These are phyloP conservation scores for Sugiyamaella paludigena DNA, from an alignment of 1,139 yeast genomes.

Conservation along the genomic window DNA sequence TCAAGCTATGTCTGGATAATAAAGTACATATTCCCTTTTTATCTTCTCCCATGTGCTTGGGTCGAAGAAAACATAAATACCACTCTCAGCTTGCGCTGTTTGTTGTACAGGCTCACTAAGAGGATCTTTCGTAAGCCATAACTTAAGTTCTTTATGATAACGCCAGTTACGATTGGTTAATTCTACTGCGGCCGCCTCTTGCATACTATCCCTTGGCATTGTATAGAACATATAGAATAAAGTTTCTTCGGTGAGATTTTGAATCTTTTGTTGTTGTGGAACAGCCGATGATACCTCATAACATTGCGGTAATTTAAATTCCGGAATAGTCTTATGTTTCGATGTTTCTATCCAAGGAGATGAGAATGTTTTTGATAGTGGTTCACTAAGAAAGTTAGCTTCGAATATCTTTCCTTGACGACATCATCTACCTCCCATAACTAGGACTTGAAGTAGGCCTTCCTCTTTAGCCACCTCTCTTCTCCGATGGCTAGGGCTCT, in stretches of 20 bases:
- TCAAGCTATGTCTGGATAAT: slow-evolving; percentile 44
- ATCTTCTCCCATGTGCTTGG: slow-evolving; percentile 96
- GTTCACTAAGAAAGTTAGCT: slow-evolving; percentile 35
- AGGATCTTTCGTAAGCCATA: slow-evolving; percentile 96
- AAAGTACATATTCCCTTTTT: slow-evolving; percentile 48
- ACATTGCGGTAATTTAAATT: slow-evolving; percentile 57
- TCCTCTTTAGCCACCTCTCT: too few species aligned
- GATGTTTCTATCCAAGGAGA: slow-evolving; percentile 96
- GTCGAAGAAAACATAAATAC: slow-evolving; percentile 94
- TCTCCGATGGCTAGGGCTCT: neutral
- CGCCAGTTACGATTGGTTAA: slow-evolving; percentile 90
- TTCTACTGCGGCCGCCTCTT: slow-evolving; percentile 91
- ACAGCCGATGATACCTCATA: slow-evolving; percentile 55
- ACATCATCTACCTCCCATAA: too few species aligned
- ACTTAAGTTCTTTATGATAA: slow-evolving; percentile 90
- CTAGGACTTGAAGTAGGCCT: too few species aligned
- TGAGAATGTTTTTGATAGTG: slow-evolving; percentile 68
- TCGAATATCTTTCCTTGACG: too few species aligned
- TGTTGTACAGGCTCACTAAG: slow-evolving; percentile 85
- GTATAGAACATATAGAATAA: slow-evolving; percentile 91
- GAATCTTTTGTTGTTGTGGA: slow-evolving; percentile 66
- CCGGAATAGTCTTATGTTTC: slow-evolving; percentile 87
- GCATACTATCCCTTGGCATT: slow-evolving; percentile 88
- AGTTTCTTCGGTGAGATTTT: slow-evolving; percentile 84
- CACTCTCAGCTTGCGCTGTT: slow-evolving; percentile 84